Conservation (phyloP, 352 stramenopile species). For the Phytopythium helicoides region DNA sequence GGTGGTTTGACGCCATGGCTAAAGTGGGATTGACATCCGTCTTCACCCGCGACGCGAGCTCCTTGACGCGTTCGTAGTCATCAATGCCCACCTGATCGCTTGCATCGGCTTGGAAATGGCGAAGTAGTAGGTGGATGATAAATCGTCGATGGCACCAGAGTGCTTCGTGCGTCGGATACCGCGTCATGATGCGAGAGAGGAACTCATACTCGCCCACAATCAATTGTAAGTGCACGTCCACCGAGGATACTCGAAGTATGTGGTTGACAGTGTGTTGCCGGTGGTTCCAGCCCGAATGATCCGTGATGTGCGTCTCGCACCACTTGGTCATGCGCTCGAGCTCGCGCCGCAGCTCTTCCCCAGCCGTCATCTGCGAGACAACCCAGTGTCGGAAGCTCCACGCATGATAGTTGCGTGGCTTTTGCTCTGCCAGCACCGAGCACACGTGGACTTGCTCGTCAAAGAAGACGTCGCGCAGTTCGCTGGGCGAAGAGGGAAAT, state of each 20-base stretch:
- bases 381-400: conserved; percentile 86
- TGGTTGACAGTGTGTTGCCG: conserved; percentile 55
- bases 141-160: conserved; percentile 82
- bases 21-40: too few species aligned
- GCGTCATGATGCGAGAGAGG: conserved; percentile 43
- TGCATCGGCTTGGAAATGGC: conserved; percentile 4
- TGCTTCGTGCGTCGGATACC: conserved; percentile 56
- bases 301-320: conserved; percentile 65
- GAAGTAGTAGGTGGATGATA: conserved; percentile 45
- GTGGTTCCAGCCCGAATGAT: conserved; percentile 83
- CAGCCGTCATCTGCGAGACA: conserved; percentile 29
- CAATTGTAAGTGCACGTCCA: conserved; percentile 9
- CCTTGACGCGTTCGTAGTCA: conserved; percentile 1
- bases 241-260: conserved; percentile 9
- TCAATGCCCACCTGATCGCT: too few species aligned
- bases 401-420: conserved; percentile 79
- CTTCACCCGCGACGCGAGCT: background rate
- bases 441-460: conserved; percentile 50
- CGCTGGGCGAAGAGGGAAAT: conserved; percentile 12
- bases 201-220: conserved; percentile 49
- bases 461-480: conserved; percentile 32
- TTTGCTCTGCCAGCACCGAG: conserved; percentile 49
- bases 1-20: too few species aligned
- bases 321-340: conserved; percentile 48
- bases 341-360: conserved; percentile 30